phyloP scores from a whole-genome alignment of 2,329 filamentous ascomycete species.

The Zymoseptoria pseudotritici region DNA sequence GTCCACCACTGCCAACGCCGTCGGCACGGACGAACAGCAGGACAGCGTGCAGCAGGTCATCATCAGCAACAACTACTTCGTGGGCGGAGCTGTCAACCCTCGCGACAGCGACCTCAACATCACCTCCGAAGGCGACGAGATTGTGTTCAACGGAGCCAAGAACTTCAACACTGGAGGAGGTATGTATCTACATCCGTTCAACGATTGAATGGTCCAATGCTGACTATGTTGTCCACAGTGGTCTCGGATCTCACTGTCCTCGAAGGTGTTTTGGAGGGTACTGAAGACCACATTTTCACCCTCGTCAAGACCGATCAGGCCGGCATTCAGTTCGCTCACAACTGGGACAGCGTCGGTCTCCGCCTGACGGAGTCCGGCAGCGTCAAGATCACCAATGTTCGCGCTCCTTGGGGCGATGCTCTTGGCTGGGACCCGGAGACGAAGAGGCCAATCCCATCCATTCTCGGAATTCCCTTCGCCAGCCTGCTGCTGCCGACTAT shows the following conservation, averaged over 20 bases:
- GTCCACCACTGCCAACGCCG: conserved; percentile 54
- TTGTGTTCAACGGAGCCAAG: conserved; percentile 57
- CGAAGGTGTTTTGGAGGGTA: conserved; percentile 54
- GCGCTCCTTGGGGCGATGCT: conserved; percentile 53
- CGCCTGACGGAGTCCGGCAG: conserved; percentile 57
- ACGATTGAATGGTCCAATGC: background rate
- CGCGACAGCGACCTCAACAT: conserved; percentile 56
- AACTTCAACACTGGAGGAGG: conserved; percentile 62
- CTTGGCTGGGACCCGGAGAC: conserved; percentile 50
- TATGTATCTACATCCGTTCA: background rate
- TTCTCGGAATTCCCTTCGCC: conserved; percentile 49
- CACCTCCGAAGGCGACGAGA: conserved; percentile 45
- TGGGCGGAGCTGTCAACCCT: conserved; percentile 59
- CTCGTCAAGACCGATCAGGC: conserved; percentile 51
- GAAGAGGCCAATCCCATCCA: conserved; percentile 45
- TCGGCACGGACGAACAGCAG: conserved; percentile 54
- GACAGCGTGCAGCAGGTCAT: conserved; percentile 51
- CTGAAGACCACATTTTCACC: conserved; percentile 56
- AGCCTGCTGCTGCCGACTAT: conserved; percentile 56
- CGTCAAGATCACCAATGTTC: conserved; percentile 53
- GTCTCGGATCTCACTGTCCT: conserved; percentile 59
- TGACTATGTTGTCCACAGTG: background rate
- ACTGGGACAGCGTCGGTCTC: conserved; percentile 60
- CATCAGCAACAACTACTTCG: conserved; percentile 57
- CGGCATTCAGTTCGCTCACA: conserved; percentile 51